These are phyloP conservation scores for Ustilago nuda DNA, from an alignment of 1,284 basidiomycete species.

Conservation along the genomic window DNA sequence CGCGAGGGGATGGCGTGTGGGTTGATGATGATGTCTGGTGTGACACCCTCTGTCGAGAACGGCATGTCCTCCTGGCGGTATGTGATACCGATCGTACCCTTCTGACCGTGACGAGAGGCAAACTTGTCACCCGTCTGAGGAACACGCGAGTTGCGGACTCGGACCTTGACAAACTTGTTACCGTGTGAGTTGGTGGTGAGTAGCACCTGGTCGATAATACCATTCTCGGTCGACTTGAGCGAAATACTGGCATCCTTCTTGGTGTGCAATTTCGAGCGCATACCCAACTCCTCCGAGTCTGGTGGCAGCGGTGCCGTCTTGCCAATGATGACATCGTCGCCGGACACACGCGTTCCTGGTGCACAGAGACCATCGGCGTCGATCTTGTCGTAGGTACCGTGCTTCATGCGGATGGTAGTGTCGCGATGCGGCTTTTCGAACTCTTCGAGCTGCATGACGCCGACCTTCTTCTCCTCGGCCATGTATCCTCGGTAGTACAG, in stretches of 20 bases:
- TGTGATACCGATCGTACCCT: conserved; percentile 98
- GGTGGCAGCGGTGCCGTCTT: conserved; percentile 97
- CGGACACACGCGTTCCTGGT: conserved; percentile 92
- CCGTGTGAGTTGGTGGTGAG: conserved; percentile 96
- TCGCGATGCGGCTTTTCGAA: conserved; percentile 97
- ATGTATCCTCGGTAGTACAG: conserved; percentile 97
- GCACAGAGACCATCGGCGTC: conserved; percentile 96
- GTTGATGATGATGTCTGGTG: conserved; percentile 97
- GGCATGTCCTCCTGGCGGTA: conserved; percentile 99
- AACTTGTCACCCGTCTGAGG: conserved; percentile 99
- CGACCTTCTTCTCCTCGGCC: conserved; percentile 97
- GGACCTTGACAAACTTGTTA: conserved; percentile 98
- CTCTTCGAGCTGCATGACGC: conserved; percentile 83
- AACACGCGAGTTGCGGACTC: conserved; percentile 92
- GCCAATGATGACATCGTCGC: conserved; percentile 98
- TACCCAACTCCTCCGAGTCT: conserved; percentile 96
- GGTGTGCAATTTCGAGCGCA: conserved; percentile 89
- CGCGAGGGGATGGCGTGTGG: conserved; percentile 99
- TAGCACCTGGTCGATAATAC: conserved; percentile 96
- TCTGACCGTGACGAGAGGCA: conserved; percentile 98
- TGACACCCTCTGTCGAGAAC: conserved; percentile 94
- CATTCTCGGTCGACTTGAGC: conserved; percentile 96
- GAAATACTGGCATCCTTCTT: conserved; percentile 95
- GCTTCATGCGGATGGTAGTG: conserved; percentile 94
- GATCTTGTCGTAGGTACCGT: conserved; percentile 97